Conservation (phyloP, 306 rosid genomes). For the Corylus americana region DNA sequence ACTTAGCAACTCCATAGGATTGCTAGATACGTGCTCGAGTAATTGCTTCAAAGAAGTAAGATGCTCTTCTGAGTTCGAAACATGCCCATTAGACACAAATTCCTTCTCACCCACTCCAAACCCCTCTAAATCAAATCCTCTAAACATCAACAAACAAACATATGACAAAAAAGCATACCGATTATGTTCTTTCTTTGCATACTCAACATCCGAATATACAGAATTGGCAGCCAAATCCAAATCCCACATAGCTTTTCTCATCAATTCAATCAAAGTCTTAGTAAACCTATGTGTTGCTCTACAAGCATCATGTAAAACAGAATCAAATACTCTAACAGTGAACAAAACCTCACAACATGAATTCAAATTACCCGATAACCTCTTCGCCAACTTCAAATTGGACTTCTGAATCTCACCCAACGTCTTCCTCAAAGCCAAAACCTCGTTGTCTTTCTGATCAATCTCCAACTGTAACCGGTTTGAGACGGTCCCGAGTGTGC, state of each 20-base stretch:
- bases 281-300: constrained; percentile 70
- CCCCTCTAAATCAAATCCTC: constrained; percentile 48
- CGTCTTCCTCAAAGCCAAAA: constrained; percentile 47
- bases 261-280: constrained; percentile 76
- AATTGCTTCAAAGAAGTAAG: constrained; percentile 57
- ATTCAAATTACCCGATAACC: constrained; percentile 54
- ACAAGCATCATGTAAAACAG: constrained; percentile 70
- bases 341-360: constrained; percentile 66
- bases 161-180: constrained; percentile 82
- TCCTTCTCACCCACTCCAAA: constrained; percentile 50
- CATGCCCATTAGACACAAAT: constrained; percentile 33
- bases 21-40: constrained; percentile 89
- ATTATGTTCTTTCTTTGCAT: constrained; percentile 66
- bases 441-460: constrained; percentile 79
- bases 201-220: constrained; percentile 66
- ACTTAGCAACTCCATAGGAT: constrained; percentile 80
- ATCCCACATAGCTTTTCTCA: constrained; percentile 94
- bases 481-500: constrained; percentile 82
- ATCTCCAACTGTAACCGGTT: constrained; percentile 76
- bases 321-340: constrained; percentile 75
- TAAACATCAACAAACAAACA: constrained; percentile 86
- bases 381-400: constrained; percentile 57
- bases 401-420: constrained; percentile 65
- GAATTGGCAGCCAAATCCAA: constrained; percentile 74
- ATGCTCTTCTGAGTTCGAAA: constrained; percentile 34